These are phyloP conservation scores for Stereum hirsutum DNA, from an alignment of 1,284 basidiomycete species.

Conservation along the genomic window DNA sequence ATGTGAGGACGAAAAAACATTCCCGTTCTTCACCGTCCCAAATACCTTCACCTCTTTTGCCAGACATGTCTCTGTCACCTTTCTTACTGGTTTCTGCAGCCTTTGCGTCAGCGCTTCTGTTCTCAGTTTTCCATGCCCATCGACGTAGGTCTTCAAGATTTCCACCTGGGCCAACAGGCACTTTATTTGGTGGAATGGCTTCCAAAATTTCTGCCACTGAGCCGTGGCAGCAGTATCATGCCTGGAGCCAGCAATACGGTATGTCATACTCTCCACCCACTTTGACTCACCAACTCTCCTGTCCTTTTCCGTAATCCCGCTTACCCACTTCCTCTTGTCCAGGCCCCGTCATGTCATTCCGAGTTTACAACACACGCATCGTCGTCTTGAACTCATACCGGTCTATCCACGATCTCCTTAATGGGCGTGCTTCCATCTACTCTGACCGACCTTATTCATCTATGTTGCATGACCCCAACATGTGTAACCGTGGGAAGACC, in stretches of 20 bases:
- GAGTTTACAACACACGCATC: background rate
- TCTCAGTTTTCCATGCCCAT: no score
- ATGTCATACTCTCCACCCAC: background rate
- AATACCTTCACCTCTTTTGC: no score
- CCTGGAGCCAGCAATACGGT: constrained; percentile 1
- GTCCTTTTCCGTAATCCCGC: no score
- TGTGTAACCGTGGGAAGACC: background rate
- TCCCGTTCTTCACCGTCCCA: no score
- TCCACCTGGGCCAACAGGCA: background rate
- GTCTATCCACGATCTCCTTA: background rate
- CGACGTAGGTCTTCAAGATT: no score
- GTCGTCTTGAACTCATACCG: background rate
- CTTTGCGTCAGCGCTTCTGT: no score
- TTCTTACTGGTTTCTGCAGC: no score
- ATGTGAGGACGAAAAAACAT: no score
- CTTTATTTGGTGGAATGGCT: background rate
- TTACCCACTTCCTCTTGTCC: no score
- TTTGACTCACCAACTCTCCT: background rate
- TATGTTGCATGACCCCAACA: background rate
- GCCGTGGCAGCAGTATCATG: constrained; percentile 1
- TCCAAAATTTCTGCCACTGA: background rate
- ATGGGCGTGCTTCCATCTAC: background rate
- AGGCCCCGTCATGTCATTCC: constrained; percentile 1
- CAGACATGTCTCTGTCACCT: no score
- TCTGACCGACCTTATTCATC: background rate